Percentiles rank a stretch among this genome's conserved stretches.
Conservation (phyloP, 163 green algal genomes). For the Prototheca wickerhamii region DNA sequence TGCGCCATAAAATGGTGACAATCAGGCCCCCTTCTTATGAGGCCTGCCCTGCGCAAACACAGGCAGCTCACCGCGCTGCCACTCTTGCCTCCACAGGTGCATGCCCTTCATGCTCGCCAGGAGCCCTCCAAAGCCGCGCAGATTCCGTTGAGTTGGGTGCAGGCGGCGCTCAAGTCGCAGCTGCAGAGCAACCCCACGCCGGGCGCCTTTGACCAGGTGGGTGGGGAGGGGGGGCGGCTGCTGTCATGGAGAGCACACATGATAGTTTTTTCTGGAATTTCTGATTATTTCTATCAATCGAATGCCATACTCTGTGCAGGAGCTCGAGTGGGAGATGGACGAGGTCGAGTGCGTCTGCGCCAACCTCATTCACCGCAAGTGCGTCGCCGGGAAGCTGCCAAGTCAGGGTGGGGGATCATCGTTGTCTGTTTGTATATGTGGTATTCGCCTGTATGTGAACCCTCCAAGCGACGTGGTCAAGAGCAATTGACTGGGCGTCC, state of each 20-base stretch:
- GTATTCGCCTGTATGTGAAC: background rate
- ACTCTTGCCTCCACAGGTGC: slow-evolving; percentile 29
- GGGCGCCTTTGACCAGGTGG: too few relatives aligned
- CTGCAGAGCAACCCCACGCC: background rate
- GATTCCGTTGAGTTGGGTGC: slow-evolving; percentile 52
- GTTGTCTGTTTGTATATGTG: background rate
- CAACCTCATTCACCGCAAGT: slow-evolving; percentile 78
- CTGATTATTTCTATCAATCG: too few relatives aligned
- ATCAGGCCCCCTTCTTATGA: too few relatives aligned
- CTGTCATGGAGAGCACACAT: too few relatives aligned
- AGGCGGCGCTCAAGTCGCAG: slow-evolving; percentile 37
- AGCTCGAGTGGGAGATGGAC: slow-evolving; percentile 53
- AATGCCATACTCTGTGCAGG: slow-evolving; percentile 13
- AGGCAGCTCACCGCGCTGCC: too few relatives aligned
- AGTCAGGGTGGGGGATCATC: background rate
- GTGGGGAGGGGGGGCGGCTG: too few relatives aligned
- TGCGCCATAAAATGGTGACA: too few relatives aligned
- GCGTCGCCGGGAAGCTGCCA: background rate
- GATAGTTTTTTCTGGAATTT: too few relatives aligned
- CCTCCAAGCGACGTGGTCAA: too few relatives aligned
- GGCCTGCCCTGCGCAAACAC: too few relatives aligned
- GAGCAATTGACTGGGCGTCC: too few relatives aligned
- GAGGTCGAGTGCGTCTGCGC: slow-evolving; percentile 82
- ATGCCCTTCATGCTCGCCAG: slow-evolving; percentile 41
- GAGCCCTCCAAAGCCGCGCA: slow-evolving; percentile 65